Base-by-base conservation (phyloP, 495 filamentous ascomycete genomes). In the Haplographium delicatum region DNA sequence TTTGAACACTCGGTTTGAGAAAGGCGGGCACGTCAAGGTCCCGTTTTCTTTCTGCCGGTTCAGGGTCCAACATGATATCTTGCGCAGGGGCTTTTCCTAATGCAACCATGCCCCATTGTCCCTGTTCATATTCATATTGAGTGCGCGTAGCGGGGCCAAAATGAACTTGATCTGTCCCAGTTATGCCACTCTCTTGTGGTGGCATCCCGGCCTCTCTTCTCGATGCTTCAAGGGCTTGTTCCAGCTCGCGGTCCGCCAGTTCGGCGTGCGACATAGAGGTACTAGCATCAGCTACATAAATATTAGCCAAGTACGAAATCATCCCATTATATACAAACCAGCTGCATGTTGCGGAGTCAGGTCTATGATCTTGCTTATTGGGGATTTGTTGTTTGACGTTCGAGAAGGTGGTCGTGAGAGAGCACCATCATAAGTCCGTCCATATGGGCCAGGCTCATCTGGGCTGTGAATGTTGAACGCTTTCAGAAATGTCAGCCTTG, bases 41-140 rank as follows among this genome's bases (percentile, higher is more conserved):
- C 51, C 85, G 75, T 60, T 76, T 82, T 35, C 89, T 79, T 31
- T 79, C 72, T 23, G 72, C 62, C 1, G 82, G 78, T 23, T 77
- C 73, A 1, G 82, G 81, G 57, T 82, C 80, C 18, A 76, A 70
- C 16, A 81, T 60, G 18, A 82, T 76, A 57, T 86, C 83, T 50
- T 78, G 71, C 15, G 76, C 65, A 41, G 69, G 68, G 8, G 72
- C 61, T 34, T 75, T 77, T 51, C 60, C 64, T 5, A 62, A 43
- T 4, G 76, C 65, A 3, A 86, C 81, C 77, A 96, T 71, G n/a
- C 82, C 85, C 90, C 90, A 95, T 26, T 79, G 62, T 31, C 69
- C 71, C n/a, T 76, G 67, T 30, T 91, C 81, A 59, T 94, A 94
- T 28, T 91, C 82, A 59, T 93, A 94, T 43, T 85, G 65, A 13